Evolutionary conservation across 2,329 filamentous ascomycete species (phyloP), one percentile per base, ranked within the genome.

Genomic region (Bipolaris oryzae): DNA sequence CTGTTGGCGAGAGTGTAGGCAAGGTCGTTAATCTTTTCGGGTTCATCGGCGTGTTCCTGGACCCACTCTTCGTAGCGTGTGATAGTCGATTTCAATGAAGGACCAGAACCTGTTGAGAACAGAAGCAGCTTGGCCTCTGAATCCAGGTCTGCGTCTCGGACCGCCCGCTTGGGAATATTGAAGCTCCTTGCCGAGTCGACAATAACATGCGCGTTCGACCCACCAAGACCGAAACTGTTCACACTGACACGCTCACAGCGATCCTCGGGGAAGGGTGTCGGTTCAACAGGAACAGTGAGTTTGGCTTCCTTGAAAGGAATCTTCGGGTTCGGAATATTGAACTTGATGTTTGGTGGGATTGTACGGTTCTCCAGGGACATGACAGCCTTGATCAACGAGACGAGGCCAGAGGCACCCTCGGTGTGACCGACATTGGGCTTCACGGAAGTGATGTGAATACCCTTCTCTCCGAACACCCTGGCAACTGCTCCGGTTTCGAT

Each of bases 341-440:
- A 67, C 15, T 67, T 67, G 44, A 65, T 54, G 25, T 74, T 62
- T 5, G 64, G 64, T 0, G 74, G 74, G 7, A 78, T 68, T 0
- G 49, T 67, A 3, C 58, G 57, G 53, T 79, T 58, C 54, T 78
- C 72, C 13, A 82, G 58, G 0, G 76, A 68, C 20, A 80, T 59
- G 0, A 72, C 69, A 18, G 71, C 71, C 38, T 78, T 78, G 33
- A 78, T 60, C 9, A 79, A 16, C 18, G 68, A 64, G 5, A 66
- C 67, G 0, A 77, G 52, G 10, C 74, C 76, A 16, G 10, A 70
- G 5, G 48, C 48, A 15, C 48, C 48, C 28, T 50, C 48, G 9
- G 48, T 67, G 53, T 79, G 77, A 5, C 77, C 77, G 43, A 79
- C 61, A 42, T 78, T 76, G 70, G 66, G 78, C 25, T 66, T 64